phyloP scores from a whole-genome alignment of 169 alveolate species.

The Babesia gibsoni region DNA sequence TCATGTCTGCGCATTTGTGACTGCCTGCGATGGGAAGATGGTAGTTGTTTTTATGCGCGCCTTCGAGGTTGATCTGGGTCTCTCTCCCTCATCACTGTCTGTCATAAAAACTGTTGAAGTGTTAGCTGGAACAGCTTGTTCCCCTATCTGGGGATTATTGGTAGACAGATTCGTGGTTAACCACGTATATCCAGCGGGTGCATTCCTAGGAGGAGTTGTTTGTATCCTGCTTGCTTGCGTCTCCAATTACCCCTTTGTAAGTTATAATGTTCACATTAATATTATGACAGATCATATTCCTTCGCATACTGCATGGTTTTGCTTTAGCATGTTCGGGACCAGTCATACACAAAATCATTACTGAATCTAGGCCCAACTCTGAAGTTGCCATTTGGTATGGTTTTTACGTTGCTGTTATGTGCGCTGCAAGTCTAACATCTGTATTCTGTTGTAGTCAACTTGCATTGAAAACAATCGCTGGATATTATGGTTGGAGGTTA shows the following conservation, averaged over 20 bases:
- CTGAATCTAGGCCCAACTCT: constrained; percentile 1
- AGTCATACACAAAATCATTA: constrained; percentile 33
- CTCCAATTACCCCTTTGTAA: constrained; percentile 27
- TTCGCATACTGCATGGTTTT: constrained; percentile 45
- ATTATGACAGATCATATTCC: constrained; percentile 11
- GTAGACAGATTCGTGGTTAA: constrained; percentile 82
- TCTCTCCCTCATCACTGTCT: constrained; percentile 79
- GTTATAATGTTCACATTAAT: background rate
- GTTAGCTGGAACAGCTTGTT: constrained; percentile 77
- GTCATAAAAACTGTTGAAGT: constrained; percentile 80
- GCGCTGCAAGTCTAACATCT: constrained; percentile 40
- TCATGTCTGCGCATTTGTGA: constrained; percentile 1
- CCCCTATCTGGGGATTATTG: constrained; percentile 88
- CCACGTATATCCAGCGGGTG: constrained; percentile 80
- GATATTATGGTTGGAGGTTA: constrained; percentile 39
- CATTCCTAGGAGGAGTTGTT: constrained; percentile 81
- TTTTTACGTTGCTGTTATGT: constrained; percentile 22
- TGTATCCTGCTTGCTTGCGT: constrained; percentile 72
- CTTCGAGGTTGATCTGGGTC: constrained; percentile 79
- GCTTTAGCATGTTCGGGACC: constrained; percentile 51
- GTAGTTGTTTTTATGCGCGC: constrained; percentile 71
- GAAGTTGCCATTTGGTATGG: constrained; percentile 29
- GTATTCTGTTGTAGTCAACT: constrained; percentile 1
- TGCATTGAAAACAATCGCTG: background rate
- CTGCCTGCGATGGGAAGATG: constrained; percentile 7